phyloP scores from a whole-genome alignment of 2,329 filamentous ascomycete genomes.

The Diaporthe citri region DNA sequence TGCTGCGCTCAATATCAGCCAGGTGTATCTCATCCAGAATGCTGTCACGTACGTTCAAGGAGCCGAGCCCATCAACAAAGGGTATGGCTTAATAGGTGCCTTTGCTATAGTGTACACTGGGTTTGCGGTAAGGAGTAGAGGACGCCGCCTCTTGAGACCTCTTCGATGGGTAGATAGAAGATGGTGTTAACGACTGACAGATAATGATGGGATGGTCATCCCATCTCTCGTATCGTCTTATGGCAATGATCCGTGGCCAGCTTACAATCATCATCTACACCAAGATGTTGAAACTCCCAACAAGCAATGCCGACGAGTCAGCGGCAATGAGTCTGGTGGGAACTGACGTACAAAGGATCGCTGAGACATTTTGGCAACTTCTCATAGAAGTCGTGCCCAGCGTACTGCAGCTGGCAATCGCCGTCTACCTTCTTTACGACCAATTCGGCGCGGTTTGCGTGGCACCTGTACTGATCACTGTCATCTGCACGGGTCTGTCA shows the following conservation, averaged over 20 bases:
- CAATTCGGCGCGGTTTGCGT: conserved; percentile 58
- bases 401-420: conserved; percentile 46
- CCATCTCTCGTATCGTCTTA: conserved; percentile 43
- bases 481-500: conserved; percentile 43
- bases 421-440: conserved; percentile 46
- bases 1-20: conserved; percentile 11
- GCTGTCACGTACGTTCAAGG: conserved; percentile 14
- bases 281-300: conserved; percentile 43
- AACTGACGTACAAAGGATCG: conserved; percentile 47
- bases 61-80: conserved; percentile 10
- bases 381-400: conserved; percentile 45
- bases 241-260: conserved; percentile 46
- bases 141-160: neutral
- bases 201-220: conserved; percentile 29
- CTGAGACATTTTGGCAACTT: conserved; percentile 40
- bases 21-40: conserved; percentile 30
- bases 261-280: conserved; percentile 46
- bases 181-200: conserved; percentile 40
- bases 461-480: conserved; percentile 56
- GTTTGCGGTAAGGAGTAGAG: conserved; percentile 36
- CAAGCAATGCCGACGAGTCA: conserved; percentile 38
- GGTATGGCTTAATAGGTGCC: conserved; percentile 36
- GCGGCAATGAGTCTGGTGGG: conserved; percentile 47
- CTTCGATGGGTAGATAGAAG: neutral
- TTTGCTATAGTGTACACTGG: conserved; percentile 42